Evolutionary conservation across 371 early-diverging fungal species (phyloP).

Genomic region (Blakeslea trispora): DNA sequence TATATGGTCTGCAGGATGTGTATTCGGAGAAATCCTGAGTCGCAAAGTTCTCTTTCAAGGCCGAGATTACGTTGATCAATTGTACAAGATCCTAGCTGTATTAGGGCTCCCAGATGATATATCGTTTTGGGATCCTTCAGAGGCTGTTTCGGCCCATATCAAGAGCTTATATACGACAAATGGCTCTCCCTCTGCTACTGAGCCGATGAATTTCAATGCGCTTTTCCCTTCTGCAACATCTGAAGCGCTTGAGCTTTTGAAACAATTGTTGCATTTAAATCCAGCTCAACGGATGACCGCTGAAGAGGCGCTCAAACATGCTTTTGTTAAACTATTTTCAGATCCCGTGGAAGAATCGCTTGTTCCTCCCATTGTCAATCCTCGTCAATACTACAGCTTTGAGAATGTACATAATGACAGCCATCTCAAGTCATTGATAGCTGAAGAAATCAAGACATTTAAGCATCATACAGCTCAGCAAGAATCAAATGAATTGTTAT

Average conservation of each 20-base stretch:
- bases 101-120: slow-evolving; percentile 88
- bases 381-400: slow-evolving; percentile 24
- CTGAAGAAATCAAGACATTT: slow-evolving; percentile 27
- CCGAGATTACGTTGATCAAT: slow-evolving; percentile 85
- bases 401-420: slow-evolving; percentile 20
- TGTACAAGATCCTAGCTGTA: slow-evolving; percentile 85
- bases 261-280: slow-evolving; percentile 81
- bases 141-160: slow-evolving; percentile 22
- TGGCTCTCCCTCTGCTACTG: slow-evolving; percentile 38
- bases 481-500: neutral
- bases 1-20: slow-evolving; percentile 88
- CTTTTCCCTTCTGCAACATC: slow-evolving; percentile 54
- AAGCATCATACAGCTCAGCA: slow-evolving; percentile 4
- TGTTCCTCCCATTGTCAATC: neutral
- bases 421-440: slow-evolving; percentile 22
- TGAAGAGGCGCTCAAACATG: slow-evolving; percentile 73
- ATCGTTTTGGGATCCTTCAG: slow-evolving; percentile 51
- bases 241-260: slow-evolving; percentile 77
- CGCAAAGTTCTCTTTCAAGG: slow-evolving; percentile 72
- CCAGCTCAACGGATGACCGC: slow-evolving; percentile 85
- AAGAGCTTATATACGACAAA: slow-evolving; percentile 43
- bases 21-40: slow-evolving; percentile 82
- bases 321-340: slow-evolving; percentile 62
- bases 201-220: slow-evolving; percentile 26
- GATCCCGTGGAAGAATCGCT: slow-evolving; percentile 31